Conservation (phyloP, 2,329 filamentous ascomycete genomes). For the Neurospora crassa region DNA sequence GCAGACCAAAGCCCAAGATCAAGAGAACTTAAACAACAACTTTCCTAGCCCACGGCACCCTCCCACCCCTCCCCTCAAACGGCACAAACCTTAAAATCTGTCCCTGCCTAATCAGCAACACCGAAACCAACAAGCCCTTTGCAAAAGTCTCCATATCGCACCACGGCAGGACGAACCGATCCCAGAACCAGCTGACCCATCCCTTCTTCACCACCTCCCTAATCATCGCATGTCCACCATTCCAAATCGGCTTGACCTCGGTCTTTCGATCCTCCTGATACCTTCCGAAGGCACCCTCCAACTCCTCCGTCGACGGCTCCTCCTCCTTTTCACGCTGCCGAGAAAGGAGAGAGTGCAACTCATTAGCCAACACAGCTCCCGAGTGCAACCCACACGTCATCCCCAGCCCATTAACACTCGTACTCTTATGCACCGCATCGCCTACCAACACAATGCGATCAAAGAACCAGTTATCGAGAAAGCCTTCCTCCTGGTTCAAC, state of each 20-base stretch:
- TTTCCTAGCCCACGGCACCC: neutral
- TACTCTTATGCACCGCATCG: slow-evolving; percentile 18
- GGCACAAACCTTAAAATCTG: neutral
- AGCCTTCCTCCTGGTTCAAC: slow-evolving; percentile 14
- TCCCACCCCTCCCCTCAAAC: neutral
- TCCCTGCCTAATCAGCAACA: neutral
- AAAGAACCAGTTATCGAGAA: slow-evolving; percentile 11
- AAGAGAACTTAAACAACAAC: neutral
- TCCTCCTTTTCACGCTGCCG: slow-evolving; percentile 5
- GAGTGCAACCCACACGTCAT: slow-evolving; percentile 15
- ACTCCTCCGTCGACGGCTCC: slow-evolving; percentile 6
- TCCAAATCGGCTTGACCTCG: slow-evolving; percentile 8
- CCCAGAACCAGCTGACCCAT: slow-evolving; percentile 8
- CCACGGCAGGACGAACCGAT: slow-evolving; percentile 6
- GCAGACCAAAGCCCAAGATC: neutral
- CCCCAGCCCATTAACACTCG: slow-evolving; percentile 15
- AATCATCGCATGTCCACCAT: slow-evolving; percentile 6
- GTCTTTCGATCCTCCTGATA: slow-evolving; percentile 12
- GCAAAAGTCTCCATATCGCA: neutral
- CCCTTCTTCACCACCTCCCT: slow-evolving; percentile 13
- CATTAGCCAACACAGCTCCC: slow-evolving; percentile 10
- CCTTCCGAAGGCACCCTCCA: slow-evolving; percentile 9
- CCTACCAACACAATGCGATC: slow-evolving; percentile 15
- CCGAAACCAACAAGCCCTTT: neutral
- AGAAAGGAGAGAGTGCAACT: neutral